Evolutionary conservation across 352 stramenopile genomes (phyloP), one percentile per base, ranked within the genome.

Genomic region (Pythium apleroticum): DNA sequence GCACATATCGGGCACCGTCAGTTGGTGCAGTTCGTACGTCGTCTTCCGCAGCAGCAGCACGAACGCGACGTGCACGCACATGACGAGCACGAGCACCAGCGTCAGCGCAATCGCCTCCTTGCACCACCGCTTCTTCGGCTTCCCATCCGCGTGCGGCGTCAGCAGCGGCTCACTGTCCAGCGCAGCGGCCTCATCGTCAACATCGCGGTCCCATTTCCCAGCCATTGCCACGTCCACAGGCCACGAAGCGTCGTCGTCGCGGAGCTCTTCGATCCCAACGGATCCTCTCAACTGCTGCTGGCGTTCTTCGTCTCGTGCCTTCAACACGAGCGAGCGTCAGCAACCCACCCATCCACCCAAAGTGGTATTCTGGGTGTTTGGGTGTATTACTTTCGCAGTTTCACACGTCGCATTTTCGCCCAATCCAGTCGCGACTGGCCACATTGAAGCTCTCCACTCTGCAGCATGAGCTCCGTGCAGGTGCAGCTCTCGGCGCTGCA

Each of bases 1-100:
- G 55, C 86, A 95, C 50, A 95, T 55, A 24, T 95, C 86, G 2
- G 86, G 82, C 11, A 95, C 52, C 27, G 76, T 90, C 22, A 93
- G 67, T 46, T 80, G 73, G 24, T 81, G 66, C 24, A 95, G 57
- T 28, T 72, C 65, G 50, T 84, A 74, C 20, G 72, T 82, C 25
- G 84, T 89, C 62, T 89, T 87, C 30, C 77, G 71, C 53, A 95
- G 64, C 54, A 86, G 65, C 35, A 75, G 65, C 45, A 91, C 80
- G 41, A 90, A 93, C 59, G 84, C 48, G 3, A 91, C 52, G 60
- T 93, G 82, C 17, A 88, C 65, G 6, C 78, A 60, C 43, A 91
- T 57, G 14, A 88, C 37, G 59, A 81, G 39, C 24, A 84, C 62
- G 11, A 35, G 28, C 11, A 72, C 27, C 14, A 72, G 30, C 22